Conservation (phyloP, 1,284 basidiomycete genomes). For the Volvariella surrecta region DNA sequence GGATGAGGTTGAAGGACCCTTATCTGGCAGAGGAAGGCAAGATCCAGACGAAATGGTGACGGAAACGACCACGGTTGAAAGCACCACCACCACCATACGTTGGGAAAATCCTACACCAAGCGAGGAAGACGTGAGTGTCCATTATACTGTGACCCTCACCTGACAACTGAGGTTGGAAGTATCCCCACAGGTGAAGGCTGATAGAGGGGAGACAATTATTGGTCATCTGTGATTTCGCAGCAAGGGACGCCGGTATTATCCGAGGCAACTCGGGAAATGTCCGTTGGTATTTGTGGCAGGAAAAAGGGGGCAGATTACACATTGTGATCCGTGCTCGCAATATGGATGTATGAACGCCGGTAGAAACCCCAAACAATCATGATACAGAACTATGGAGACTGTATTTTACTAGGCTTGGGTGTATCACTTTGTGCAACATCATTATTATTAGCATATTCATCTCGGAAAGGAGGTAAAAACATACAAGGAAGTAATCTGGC, state of each 20-base stretch:
- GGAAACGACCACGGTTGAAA: conserved; percentile 8
- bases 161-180: background rate
- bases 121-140: conserved; percentile 17
- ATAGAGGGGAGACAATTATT: conserved; percentile 14
- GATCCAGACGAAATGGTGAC: conserved; percentile 13
- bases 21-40: conserved; percentile 22
- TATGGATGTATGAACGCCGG: background rate
- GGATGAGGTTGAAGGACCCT: conserved; percentile 31
- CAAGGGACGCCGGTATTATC: no score
- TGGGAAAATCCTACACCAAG: conserved; percentile 14
- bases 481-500: conserved; percentile 93
- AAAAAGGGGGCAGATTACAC: no score
- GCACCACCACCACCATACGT: conserved; percentile 3
- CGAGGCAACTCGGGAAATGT: no score
- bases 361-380: conserved; percentile 12
- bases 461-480: conserved; percentile 15
- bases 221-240: no score
- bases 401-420: conserved; percentile 14
- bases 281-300: no score
- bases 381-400: conserved; percentile 15
- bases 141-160: background rate
- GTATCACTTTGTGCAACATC: conserved; percentile 13
- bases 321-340: background rate
- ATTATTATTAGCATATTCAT: background rate
- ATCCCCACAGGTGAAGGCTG: conserved; percentile 18